These are phyloP conservation scores for Backusella parvicylindrica DNA, from an alignment of 192 early-diverging fungal genomes.

Conservation along the genomic window DNA sequence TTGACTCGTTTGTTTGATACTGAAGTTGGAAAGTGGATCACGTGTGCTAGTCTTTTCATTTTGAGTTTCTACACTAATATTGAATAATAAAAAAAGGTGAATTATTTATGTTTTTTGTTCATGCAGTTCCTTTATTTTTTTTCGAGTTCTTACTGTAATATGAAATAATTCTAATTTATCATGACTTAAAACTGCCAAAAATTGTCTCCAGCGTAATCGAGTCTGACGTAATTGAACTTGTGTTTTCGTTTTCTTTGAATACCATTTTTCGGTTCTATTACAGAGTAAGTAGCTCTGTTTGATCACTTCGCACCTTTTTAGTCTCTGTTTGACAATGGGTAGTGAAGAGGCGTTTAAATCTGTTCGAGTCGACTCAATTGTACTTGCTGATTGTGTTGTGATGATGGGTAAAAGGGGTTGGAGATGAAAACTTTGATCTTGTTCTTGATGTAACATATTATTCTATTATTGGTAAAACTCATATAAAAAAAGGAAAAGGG, in stretches of 20 bases:
- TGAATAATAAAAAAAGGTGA: neutral
- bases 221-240: neutral
- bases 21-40: neutral
- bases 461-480: neutral
- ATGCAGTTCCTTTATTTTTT: neutral
- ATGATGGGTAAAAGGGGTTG: neutral
- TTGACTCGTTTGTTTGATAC: neutral
- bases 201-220: conserved; percentile 8
- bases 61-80: neutral
- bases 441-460: neutral
- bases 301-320: neutral
- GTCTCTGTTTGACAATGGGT: neutral
- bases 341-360: neutral
- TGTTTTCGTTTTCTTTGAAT: neutral
- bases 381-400: neutral
- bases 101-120: neutral
- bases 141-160: neutral
- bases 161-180: conserved; percentile 6
- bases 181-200: neutral
- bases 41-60: neutral
- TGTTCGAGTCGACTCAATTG: neutral
- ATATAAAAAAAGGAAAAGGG: neutral
- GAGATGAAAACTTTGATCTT: neutral
- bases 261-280: neutral
- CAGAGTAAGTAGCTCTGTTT: neutral